Conservation (phyloP, 225 moss, liverwort and hornwort genomes). For the Thuidium tamariscinum region DNA sequence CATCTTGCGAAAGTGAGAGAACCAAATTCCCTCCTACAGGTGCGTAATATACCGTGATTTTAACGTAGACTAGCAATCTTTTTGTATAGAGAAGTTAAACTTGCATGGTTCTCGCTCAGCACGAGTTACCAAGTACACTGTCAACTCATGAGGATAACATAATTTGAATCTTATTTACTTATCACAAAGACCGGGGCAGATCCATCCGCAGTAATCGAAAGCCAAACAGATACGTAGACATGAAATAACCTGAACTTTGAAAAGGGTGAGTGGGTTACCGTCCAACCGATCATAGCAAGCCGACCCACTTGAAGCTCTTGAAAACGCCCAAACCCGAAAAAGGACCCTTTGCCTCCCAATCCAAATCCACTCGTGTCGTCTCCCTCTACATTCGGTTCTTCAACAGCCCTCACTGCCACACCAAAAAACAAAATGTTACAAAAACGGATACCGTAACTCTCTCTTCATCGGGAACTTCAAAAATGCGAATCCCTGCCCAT, state of each 20-base stretch:
- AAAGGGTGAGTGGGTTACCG: constrained; percentile 4
- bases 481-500: not conserved
- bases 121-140: not conserved
- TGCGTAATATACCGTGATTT: not conserved
- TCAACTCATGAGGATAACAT: not conserved
- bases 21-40: not conserved
- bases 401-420: constrained; percentile 36
- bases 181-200: not conserved
- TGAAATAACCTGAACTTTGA: not conserved
- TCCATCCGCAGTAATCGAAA: not conserved
- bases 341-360: constrained; percentile 45
- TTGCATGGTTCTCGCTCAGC: not conserved
- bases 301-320: constrained; percentile 69
- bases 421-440: not conserved
- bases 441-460: not conserved
- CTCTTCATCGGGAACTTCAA: not conserved
- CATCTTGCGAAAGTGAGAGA: not conserved
- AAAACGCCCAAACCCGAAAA: constrained; percentile 48
- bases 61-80: not conserved
- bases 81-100: not conserved
- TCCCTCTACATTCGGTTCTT: constrained; percentile 4
- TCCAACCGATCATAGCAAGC: constrained; percentile 55
- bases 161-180: not conserved
- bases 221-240: not conserved
- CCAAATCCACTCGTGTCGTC: constrained; percentile 25